Conservation (phyloP, 208 protist species). For the Leishmania amazonensis region DNA sequence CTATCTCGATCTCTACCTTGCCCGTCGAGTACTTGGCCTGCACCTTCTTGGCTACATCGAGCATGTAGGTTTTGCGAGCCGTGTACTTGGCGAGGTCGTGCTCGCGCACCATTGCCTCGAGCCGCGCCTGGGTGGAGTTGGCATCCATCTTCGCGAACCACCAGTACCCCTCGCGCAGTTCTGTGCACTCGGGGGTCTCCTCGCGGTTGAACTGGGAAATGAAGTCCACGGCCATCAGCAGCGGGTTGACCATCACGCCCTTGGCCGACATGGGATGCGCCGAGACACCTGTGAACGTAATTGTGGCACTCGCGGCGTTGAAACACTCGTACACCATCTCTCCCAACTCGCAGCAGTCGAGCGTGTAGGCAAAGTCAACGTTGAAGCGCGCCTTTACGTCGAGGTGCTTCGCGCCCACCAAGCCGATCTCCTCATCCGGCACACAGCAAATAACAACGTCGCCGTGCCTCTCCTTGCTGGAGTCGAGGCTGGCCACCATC, state of each 20-base stretch:
- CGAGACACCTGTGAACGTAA: constrained; percentile 75
- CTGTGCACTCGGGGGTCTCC: constrained; percentile 83
- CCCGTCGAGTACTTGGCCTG: constrained; percentile 65
- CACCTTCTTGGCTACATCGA: constrained; percentile 50
- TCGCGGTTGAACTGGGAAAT: constrained; percentile 63
- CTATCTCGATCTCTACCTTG: constrained; percentile 57
- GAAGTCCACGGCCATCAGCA: constrained; percentile 84
- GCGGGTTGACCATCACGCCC: constrained; percentile 84
- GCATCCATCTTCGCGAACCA: constrained; percentile 76
- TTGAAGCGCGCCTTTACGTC: constrained; percentile 74
- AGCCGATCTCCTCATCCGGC: constrained; percentile 87
- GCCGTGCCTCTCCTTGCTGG: constrained; percentile 50
- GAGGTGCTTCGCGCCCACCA: constrained; percentile 81
- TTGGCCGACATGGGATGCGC: constrained; percentile 90
- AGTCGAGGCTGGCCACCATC: constrained; percentile 65
- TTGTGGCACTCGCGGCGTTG: constrained; percentile 62
- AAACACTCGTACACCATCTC: constrained; percentile 90
- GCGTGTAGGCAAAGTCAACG: constrained; percentile 85
- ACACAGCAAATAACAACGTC: constrained; percentile 86
- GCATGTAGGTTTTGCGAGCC: constrained; percentile 54
- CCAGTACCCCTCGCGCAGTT: constrained; percentile 78
- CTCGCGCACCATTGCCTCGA: constrained; percentile 75
- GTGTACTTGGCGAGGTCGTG: constrained; percentile 60
- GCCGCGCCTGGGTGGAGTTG: constrained; percentile 45
- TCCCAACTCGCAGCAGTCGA: constrained; percentile 86